Conservation (phyloP, 1,284 basidiomycete species). For the Omphalotus olearius region DNA sequence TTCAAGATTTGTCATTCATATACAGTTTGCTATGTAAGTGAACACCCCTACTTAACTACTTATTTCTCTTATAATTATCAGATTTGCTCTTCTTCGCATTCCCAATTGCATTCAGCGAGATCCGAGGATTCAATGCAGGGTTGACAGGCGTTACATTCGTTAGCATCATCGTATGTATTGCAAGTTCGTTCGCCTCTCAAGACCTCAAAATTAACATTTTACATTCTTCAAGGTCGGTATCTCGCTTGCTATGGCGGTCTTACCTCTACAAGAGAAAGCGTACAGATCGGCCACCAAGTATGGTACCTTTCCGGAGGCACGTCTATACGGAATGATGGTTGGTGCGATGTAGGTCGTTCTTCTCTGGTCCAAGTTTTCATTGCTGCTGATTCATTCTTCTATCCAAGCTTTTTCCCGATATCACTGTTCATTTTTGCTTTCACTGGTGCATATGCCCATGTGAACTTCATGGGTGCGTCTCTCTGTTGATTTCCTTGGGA, state of each 20-base stretch:
- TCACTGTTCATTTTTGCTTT: slow-evolving; percentile 41
- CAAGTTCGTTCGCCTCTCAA: background rate
- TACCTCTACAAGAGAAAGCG: slow-evolving; percentile 30
- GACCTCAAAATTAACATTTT: background rate
- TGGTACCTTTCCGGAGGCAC: slow-evolving; percentile 48
- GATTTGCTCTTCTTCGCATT: slow-evolving; percentile 38
- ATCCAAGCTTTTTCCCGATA: slow-evolving; percentile 28
- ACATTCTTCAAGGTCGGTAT: slow-evolving; percentile 31
- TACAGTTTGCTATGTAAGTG: slow-evolving; percentile 32
- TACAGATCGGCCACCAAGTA: slow-evolving; percentile 28
- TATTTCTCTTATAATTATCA: slow-evolving; percentile 14
- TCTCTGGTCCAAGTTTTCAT: slow-evolving; percentile 18
- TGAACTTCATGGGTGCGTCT: slow-evolving; percentile 32
- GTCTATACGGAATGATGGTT: slow-evolving; percentile 44
- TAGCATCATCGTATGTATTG: slow-evolving; percentile 36
- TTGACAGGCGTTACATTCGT: slow-evolving; percentile 47
- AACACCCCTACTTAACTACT: slow-evolving; percentile 20
- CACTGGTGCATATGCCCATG: slow-evolving; percentile 36
- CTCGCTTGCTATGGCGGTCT: slow-evolving; percentile 24
- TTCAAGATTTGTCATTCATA: slow-evolving; percentile 36
- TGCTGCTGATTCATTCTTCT: background rate
- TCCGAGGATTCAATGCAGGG: slow-evolving; percentile 38
- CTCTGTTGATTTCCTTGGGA: background rate
- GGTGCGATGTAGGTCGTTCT: slow-evolving; percentile 37
- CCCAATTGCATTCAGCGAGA: slow-evolving; percentile 32